Conservation (phyloP, 1,139 yeast species). For the Debaryomycetaceae sp. region DNA sequence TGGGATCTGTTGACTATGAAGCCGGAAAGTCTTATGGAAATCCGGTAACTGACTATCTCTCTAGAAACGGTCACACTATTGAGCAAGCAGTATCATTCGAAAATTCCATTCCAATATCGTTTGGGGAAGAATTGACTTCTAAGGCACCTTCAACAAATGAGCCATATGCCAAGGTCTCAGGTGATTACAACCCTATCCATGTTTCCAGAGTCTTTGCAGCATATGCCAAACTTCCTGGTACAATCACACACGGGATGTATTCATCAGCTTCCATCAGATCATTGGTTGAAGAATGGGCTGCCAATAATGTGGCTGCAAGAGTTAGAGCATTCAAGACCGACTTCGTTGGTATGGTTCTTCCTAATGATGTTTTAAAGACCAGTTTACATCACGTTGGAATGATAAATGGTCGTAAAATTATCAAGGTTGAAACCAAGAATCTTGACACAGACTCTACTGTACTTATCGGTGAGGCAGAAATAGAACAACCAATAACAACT, state of each 20-base stretch:
- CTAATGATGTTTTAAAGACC: conserved; percentile 86
- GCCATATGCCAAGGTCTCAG: conserved; percentile 95
- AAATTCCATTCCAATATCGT: conserved; percentile 82
- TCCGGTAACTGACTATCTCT: conserved; percentile 92
- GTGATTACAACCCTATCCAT: conserved; percentile 97
- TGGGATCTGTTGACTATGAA: conserved; percentile 84
- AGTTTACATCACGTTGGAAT: conserved; percentile 94
- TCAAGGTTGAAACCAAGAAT: conserved; percentile 86
- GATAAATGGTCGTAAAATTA: conserved; percentile 98
- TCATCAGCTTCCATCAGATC: conserved; percentile 94
- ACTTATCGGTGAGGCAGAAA: conserved; percentile 93
- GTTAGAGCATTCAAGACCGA: conserved; percentile 91
- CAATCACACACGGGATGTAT: conserved; percentile 98
- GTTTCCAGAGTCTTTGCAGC: conserved; percentile 93
- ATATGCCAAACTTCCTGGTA: conserved; percentile 92
- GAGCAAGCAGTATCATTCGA: conserved; percentile 93
- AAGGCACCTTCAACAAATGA: conserved; percentile 84
- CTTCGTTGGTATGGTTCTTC: conserved; percentile 96
- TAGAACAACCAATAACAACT: conserved; percentile 95
- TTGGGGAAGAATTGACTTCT: conserved; percentile 68
- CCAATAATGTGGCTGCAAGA: conserved; percentile 92
- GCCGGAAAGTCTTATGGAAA: conserved; percentile 95
- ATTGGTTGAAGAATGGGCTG: conserved; percentile 97
- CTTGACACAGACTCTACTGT: conserved; percentile 75
- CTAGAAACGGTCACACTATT: conserved; percentile 87